Base-by-base conservation (phyloP, 805 yeast genomes). In the Candida odintsovae region DNA sequence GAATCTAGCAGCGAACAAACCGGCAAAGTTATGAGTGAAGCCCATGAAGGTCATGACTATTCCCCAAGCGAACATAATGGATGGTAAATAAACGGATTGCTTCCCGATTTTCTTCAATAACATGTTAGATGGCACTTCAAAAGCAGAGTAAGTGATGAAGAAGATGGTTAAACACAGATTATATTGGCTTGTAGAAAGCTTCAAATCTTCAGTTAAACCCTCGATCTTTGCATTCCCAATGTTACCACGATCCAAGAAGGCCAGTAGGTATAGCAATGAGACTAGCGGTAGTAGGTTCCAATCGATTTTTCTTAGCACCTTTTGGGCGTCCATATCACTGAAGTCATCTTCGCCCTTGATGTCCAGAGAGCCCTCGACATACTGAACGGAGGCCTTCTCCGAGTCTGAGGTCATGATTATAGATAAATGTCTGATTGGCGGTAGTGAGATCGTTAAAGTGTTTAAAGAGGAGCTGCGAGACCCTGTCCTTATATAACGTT, bases 1-100 rank as follows among this genome's bases (percentile, higher is more conserved):
- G 56, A 78, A 75, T 52, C 83, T 62, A 22, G 74, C 51, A 4
- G 69, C 74, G 44, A 69, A 62, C 3, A 78, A 67, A 35, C 81
- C 82, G 16, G 68, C 66, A 51, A 69, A 72, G 48, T 69, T 73
- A 43, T 47, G 51, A 19, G 75, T 76, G 0, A 74, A 66, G 56
- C 77, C 54, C 41, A 50, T 53, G 37, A 50, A 51, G 2, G 51
- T 46, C 29, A 53, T 50, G 16, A 43, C 26, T 16, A 47, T 43
- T 13, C 57, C 58, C 56, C 54, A 53, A 6, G 38, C 12, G 16
- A 52, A 41, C 73, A 42, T 46, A 25, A 76, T 66, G 25, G 25
- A 52, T 50, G 19, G 50, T 33, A 42, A 48, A 52, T 22, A 49
- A 43, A 21, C 44, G 44, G 22, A 49, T 39, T 23, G 45, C 42